phyloP scores from a whole-genome alignment of 192 early-diverging fungal species.

The Piromyces finnis region DNA sequence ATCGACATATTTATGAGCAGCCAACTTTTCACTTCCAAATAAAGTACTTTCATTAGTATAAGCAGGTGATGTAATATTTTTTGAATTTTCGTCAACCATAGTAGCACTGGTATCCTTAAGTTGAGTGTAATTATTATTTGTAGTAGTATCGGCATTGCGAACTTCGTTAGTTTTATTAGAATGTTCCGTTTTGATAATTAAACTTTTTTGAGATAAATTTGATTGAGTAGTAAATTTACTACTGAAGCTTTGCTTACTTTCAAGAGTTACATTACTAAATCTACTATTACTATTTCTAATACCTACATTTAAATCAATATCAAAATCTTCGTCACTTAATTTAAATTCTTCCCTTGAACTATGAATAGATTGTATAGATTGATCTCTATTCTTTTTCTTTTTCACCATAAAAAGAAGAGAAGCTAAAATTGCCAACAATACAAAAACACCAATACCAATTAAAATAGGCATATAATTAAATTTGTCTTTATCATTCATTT shows the following conservation, averaged over 20 bases:
- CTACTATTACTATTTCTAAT: not conserved
- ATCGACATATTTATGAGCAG: not conserved
- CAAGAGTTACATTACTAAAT: not conserved
- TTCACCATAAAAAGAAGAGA: not conserved
- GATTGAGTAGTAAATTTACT: not conserved
- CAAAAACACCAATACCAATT: not conserved
- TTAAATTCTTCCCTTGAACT: not conserved
- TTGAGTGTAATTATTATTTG: not conserved
- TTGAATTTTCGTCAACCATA: not conserved
- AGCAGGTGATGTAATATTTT: not conserved
- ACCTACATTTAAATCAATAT: not conserved
- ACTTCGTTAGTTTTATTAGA: not conserved
- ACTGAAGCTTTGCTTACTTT: not conserved
- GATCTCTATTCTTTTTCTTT: not conserved
- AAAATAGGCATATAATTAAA: not conserved
- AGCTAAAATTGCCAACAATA: not conserved
- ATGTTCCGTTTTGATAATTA: not conserved
- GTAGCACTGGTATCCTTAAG: not conserved
- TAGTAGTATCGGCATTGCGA: too few species aligned
- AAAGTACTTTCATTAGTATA: not conserved
- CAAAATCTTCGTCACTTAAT: not conserved
- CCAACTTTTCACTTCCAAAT: not conserved
- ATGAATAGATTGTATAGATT: not conserved
- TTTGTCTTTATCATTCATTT: not conserved
- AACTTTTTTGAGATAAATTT: not conserved